Percentiles rank a stretch among this genome's conserved stretches.
These are phyloP conservation scores for Medicago arabica DNA, from an alignment of 306 rosid species.

Conservation along the genomic window DNA sequence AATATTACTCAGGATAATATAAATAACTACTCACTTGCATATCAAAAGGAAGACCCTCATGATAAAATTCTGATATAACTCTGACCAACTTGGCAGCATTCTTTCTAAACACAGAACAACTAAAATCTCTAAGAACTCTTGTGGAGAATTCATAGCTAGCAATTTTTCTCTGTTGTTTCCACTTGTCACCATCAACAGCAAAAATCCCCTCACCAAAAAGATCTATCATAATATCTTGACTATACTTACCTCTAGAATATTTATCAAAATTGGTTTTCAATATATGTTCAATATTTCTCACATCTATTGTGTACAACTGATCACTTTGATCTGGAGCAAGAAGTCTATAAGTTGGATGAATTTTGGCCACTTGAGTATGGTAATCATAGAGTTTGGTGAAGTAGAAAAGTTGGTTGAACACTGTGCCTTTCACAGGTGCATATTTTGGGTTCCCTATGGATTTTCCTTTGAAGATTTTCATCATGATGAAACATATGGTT, in stretches of 20 bases:
- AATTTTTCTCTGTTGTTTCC: slow-evolving; percentile 81
- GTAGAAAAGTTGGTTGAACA: slow-evolving; percentile 56
- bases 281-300: slow-evolving; percentile 60
- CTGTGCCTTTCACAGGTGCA: slow-evolving; percentile 27
- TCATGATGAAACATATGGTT: slow-evolving; percentile 36
- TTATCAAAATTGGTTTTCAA: slow-evolving; percentile 52
- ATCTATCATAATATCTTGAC: slow-evolving; percentile 47
- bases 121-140: slow-evolving; percentile 72
- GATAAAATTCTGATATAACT: slow-evolving; percentile 42
- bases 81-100: slow-evolving; percentile 64
- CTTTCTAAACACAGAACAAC: slow-evolving; percentile 58
- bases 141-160: slow-evolving; percentile 74
- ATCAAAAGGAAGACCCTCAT: slow-evolving; percentile 50
- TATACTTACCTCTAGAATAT: slow-evolving; percentile 60
- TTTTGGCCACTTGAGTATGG: slow-evolving; percentile 51
- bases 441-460: slow-evolving; percentile 29
- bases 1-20: too few species aligned
- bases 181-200: slow-evolving; percentile 66
- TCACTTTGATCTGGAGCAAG: slow-evolving; percentile 49
- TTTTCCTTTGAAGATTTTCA: slow-evolving; percentile 46
- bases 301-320: slow-evolving; percentile 54
- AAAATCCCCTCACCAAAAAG: slow-evolving; percentile 77
- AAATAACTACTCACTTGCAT: slow-evolving; percentile 58
- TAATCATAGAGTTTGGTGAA: slow-evolving; percentile 56
- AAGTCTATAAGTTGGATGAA: slow-evolving; percentile 53